Base-by-base conservation (phyloP, 2,329 filamentous ascomycete genomes). In the Exophiala bonariae region DNA sequence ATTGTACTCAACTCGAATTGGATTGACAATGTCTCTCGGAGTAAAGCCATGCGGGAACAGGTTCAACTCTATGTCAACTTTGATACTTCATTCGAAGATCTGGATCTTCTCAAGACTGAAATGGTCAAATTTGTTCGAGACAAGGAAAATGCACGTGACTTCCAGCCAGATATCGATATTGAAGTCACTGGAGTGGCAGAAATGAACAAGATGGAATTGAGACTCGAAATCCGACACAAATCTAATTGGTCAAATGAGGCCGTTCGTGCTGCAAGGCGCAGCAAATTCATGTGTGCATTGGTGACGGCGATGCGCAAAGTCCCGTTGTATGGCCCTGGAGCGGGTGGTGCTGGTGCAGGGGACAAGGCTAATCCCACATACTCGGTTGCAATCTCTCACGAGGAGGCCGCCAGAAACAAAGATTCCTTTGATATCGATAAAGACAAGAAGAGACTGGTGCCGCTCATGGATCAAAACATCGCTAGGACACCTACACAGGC, bases 271-370 rank as follows among this genome's bases (percentile, higher is more conserved):
- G 80, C 86, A 5, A 83, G 91, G 42, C 84, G 92, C 51, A 95
- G 87, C 66, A 97, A 96, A 70, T 97, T 99, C 72, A 95, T 97
- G 83, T 96, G 91, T 63, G 93, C 93, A 1, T 75, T 99, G 49
- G 85, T 93, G 3, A 70, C 90, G 7, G 90, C 92, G 3, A 73
- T 96, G 49, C 87, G 89, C 69, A 90, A 86, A 71, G 79, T 99
- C 14, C 92, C 91, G 8, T 92, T 99, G 62, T 80, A 89, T 59
- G 83, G 75, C 16, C 92, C 92, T 46, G 90, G 86, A 32, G 90
- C 86, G 49, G 87, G 84, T 46, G 73, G 71, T 52, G 74, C 79
- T 48, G 81, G 79, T 32, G 79, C 87, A 4, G 81, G 77, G 23
- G 77, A 75, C 52, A 68, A 70, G 23, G 73, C 73, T n/a, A 93